Base-by-base conservation (phyloP, 768 basidiomycete species). In the Tubosaeta brunneosetosa region DNA sequence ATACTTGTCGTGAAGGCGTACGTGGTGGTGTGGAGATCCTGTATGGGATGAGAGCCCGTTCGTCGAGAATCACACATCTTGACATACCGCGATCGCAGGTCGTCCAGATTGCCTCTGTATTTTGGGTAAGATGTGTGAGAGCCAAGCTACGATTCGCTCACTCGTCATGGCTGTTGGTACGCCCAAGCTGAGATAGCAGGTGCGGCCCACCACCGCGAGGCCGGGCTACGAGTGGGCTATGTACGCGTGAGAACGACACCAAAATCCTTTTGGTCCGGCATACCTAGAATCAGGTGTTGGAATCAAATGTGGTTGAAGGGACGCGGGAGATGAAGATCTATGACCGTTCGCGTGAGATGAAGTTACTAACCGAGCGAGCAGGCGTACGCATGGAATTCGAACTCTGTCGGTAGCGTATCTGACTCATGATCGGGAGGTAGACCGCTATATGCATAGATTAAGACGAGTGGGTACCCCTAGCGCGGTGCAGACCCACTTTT, bases 211-310 rank as follows among this genome's bases (percentile, higher is more conserved):
- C 61, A 42, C 37, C 57, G 49, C 52, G 64, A 58, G 54, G 51
- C 26, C 60, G 61, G 22, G 44, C 44, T 47, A 57, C 41, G 17
- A 69, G 55, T 7, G 66, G 66, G 49, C 66, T 66, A 40, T 43
- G 44, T 31, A 29, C 34, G 22, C 6, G 34, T 64, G 46, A 59
- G 63, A 51, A 49, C 11, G 16, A 26, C 14, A 47, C 22, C 16
- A 25, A 16, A 26, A 19, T 34, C 26, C 6, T 16, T 17, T 17
- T 10, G 13, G 17, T 12, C 36, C 16, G 13, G 27, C 57, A 46
- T 49, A 71, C 67, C 67, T 69, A 9, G 69, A 40, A n/a, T 69
- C 67, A 22, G 67, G 67, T 7, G 69, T 69, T 31, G 68, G 58
- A n/a, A 69, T 67, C 2, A 54, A 47, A 44, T 56, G 52, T 22